Evolutionary conservation across 345 rosid species (phyloP).

Genomic region (Trapa incisa): DNA sequence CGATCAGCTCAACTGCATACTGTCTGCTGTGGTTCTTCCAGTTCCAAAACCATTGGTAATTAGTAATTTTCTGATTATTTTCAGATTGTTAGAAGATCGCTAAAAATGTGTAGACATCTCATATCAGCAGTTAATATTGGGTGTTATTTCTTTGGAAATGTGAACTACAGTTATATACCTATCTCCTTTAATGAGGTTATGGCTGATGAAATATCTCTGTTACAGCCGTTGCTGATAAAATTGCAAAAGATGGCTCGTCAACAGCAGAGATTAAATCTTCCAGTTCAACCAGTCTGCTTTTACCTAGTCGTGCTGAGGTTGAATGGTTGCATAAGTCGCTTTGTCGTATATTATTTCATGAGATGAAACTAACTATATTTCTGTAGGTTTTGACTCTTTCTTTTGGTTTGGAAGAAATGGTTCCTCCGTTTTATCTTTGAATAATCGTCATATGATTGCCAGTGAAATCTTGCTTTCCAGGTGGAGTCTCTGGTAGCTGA

Average conservation of each 20-base stretch:
- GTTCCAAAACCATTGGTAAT: constrained; percentile 24
- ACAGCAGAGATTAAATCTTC: constrained; percentile 29
- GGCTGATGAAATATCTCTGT: constrained; percentile 20
- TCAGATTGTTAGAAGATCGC: background rate
- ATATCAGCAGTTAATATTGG: background rate
- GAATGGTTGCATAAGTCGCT: background rate
- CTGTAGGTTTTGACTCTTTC: background rate
- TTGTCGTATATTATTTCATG: background rate
- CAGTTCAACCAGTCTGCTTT: constrained; percentile 29
- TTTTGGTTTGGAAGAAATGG: background rate
- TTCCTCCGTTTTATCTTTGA: background rate
- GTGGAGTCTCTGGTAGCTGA: constrained; percentile 58
- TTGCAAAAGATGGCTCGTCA: constrained; percentile 16
- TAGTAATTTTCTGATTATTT: constrained; percentile 4
- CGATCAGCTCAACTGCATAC: constrained; percentile 14
- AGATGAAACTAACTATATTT: background rate
- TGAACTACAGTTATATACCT: constrained; percentile 5
- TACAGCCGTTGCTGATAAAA: constrained; percentile 17
- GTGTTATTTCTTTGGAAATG: constrained; percentile 1
- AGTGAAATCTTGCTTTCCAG: constrained; percentile 23
- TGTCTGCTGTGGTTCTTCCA: constrained; percentile 13
- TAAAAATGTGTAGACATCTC: background rate
- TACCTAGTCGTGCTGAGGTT: constrained; percentile 55
- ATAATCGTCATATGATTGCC: background rate
- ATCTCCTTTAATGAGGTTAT: constrained; percentile 6